Evolutionary conservation across 805 yeast species (phyloP).

Genomic region (Teunomyces atbi): DNA sequence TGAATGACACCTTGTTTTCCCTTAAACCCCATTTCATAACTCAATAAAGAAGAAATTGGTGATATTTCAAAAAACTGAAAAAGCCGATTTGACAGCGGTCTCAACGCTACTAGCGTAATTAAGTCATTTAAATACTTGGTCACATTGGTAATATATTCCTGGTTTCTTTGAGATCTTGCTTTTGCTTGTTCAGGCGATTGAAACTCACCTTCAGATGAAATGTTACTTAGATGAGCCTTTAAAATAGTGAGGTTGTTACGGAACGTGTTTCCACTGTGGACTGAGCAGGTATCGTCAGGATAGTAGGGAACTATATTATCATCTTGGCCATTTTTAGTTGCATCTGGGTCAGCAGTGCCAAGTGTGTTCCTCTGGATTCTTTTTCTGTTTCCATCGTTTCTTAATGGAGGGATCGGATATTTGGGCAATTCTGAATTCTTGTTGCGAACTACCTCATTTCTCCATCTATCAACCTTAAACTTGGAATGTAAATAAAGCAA

Average conservation of each 20-base stretch:
- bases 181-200: conserved; percentile 32
- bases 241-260: conserved; percentile 27
- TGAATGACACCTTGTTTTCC: conserved; percentile 90
- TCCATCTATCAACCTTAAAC: conserved; percentile 50
- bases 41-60: conserved; percentile 77
- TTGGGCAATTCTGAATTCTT: conserved; percentile 44
- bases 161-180: conserved; percentile 25
- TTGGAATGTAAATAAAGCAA: conserved; percentile 68
- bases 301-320: background rate
- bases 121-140: conserved; percentile 68
- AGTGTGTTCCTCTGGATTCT: background rate
- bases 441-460: conserved; percentile 29
- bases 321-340: background rate
- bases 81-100: conserved; percentile 78
- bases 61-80: conserved; percentile 90
- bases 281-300: conserved; percentile 19
- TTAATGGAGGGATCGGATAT: conserved; percentile 41
- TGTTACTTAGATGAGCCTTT: conserved; percentile 29
- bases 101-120: conserved; percentile 56
- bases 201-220: conserved; percentile 21
- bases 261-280: conserved; percentile 14
- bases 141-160: conserved; percentile 45
- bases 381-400: conserved; percentile 8
- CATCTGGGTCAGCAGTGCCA: background rate
- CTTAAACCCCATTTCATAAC: conserved; percentile 74